phyloP scores from a whole-genome alignment of 345 rosid species.

The Syzygium jambos region DNA sequence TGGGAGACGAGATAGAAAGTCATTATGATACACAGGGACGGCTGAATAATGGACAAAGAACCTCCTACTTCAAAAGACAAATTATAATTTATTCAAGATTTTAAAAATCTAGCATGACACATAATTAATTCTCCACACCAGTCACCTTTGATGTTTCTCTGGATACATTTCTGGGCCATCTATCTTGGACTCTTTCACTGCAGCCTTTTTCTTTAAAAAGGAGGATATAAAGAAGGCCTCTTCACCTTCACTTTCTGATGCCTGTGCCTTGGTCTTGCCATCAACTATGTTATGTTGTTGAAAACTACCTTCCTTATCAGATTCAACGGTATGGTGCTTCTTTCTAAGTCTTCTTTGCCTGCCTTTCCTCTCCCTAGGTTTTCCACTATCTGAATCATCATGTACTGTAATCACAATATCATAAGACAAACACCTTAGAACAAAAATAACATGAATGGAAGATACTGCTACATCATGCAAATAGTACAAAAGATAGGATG shows the following conservation, averaged over 20 bases:
- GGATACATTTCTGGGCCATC: neutral
- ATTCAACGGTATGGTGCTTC: constrained; percentile 29
- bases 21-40: neutral
- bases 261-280: constrained; percentile 1
- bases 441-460: neutral
- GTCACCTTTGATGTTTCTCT: neutral
- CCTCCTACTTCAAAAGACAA: neutral
- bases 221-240: constrained; percentile 9
- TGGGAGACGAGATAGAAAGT: neutral
- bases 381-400: constrained; percentile 10
- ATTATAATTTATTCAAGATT: neutral
- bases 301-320: constrained; percentile 29
- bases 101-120: neutral
- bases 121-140: neutral
- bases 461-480: neutral
- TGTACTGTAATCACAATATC: constrained; percentile 11
- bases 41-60: neutral
- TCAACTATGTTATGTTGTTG: constrained; percentile 1
- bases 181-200: neutral
- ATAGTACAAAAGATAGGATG: neutral
- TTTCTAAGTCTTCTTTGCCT: constrained; percentile 32
- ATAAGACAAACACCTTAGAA: neutral
- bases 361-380: constrained; percentile 11
- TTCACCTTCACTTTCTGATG: constrained; percentile 21
- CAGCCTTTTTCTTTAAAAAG: neutral